A percentile compares a stretch with the other conserved stretches of the same genome.
These are phyloP conservation scores for Metarhizium rileyi DNA, from an alignment of 2,329 filamentous ascomycete species.

Conservation along the genomic window DNA sequence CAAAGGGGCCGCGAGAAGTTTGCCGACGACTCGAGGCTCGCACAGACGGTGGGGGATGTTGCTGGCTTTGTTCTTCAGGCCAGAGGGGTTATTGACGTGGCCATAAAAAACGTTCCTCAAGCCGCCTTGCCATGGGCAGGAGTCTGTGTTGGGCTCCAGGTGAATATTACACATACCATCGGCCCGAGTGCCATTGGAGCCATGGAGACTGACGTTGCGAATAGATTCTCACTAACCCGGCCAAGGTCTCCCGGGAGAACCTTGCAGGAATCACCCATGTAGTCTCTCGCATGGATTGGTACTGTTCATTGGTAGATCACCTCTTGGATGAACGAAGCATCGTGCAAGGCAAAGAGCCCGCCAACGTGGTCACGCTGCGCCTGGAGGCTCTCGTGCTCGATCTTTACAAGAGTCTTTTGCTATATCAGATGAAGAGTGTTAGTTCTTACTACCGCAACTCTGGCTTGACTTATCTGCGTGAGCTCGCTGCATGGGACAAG, in stretches of 20 bases:
- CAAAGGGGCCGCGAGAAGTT: constrained; percentile 8
- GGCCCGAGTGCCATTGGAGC: not conserved
- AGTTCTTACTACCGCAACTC: constrained; percentile 8
- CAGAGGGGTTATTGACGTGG: constrained; percentile 7
- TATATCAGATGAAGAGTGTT: constrained; percentile 10
- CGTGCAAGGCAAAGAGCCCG: constrained; percentile 6
- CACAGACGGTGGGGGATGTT: constrained; percentile 8
- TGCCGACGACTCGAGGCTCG: constrained; percentile 7
- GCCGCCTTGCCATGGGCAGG: constrained; percentile 9
- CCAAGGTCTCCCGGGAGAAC: constrained; percentile 6
- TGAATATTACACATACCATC: not conserved
- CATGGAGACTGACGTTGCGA: not conserved
- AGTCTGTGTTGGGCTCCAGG: constrained; percentile 9
- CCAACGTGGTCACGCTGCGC: constrained; percentile 4
- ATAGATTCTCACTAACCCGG: constrained; percentile 9
- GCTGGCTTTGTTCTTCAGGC: constrained; percentile 8
- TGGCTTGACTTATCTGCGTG: constrained; percentile 7
- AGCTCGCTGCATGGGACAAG: constrained; percentile 6
- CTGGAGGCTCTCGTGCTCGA: constrained; percentile 7
- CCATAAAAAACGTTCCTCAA: constrained; percentile 8
- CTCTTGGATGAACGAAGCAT: constrained; percentile 9
- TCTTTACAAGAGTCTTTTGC: constrained; percentile 8
- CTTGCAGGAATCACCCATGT: constrained; percentile 8
- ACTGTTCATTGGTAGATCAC: constrained; percentile 8
- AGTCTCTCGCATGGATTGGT: constrained; percentile 9